phyloP scores from a whole-genome alignment of 331 rosid species.

The Ulmus americana region DNA sequence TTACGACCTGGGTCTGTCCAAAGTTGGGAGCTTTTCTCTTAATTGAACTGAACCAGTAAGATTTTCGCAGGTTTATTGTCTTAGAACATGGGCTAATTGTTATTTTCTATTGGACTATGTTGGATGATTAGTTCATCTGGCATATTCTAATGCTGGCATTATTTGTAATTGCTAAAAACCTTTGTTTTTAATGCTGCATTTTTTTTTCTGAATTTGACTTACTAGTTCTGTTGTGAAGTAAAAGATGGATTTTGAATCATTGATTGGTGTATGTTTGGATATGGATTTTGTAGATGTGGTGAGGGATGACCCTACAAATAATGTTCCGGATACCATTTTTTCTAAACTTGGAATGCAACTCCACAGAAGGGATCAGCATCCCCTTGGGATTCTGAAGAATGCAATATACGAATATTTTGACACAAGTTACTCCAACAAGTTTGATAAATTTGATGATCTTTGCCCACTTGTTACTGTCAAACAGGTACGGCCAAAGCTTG shows the following conservation, averaged over 20 bases:
- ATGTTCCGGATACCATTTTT: conserved; percentile 80
- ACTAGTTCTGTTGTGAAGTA: neutral
- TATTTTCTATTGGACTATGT: neutral
- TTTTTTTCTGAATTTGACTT: neutral
- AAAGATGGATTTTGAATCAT: neutral
- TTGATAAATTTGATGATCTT: conserved; percentile 74
- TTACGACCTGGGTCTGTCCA: neutral
- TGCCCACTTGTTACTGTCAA: conserved; percentile 74
- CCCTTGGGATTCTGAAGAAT: conserved; percentile 86
- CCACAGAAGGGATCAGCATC: conserved; percentile 86
- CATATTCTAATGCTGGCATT: neutral
- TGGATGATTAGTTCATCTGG: neutral
- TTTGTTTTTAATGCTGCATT: neutral
- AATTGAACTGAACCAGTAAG: neutral
- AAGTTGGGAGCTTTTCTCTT: neutral
- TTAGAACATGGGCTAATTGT: neutral
- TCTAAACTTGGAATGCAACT: conserved; percentile 88
- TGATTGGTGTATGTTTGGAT: conserved; percentile 10
- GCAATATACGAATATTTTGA: conserved; percentile 74
- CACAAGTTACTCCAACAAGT: conserved; percentile 60
- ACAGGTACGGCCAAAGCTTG: conserved; percentile 41
- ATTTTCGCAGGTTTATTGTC: neutral
- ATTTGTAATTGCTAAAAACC: neutral
- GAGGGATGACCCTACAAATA: conserved; percentile 87
- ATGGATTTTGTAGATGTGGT: conserved; percentile 61